Evolutionary conservation across 352 stramenopile genomes (phyloP).

Genomic region (Pythium grandisporangium): DNA sequence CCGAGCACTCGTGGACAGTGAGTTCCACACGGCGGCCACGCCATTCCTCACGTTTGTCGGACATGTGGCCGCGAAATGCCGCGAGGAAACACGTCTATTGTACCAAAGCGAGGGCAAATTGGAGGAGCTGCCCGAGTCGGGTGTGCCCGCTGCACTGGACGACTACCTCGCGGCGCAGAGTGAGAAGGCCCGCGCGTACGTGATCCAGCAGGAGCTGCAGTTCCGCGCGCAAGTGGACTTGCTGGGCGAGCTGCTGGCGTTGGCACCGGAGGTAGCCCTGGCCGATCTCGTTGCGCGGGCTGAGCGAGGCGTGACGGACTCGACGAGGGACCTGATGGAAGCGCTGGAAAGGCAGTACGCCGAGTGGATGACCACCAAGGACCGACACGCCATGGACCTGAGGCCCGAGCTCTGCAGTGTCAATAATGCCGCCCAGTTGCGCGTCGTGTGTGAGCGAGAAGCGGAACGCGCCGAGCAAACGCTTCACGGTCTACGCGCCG

Average conservation of each 20-base stretch:
- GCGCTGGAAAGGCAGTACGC: conserved; percentile 24
- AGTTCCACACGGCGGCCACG: conserved; percentile 10
- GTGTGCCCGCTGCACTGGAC: conserved; percentile 60
- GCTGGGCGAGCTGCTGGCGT: conserved; percentile 46
- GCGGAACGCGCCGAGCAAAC: conserved; percentile 20
- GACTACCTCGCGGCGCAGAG: conserved; percentile 57
- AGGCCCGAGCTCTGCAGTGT: conserved; percentile 65
- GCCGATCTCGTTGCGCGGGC: conserved; percentile 20
- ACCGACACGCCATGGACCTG: conserved; percentile 36
- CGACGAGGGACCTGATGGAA: conserved; percentile 4
- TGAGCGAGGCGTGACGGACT: conserved; percentile 11
- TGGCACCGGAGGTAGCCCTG: conserved; percentile 39
- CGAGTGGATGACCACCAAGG: conserved; percentile 34
- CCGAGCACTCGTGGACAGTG: conserved; percentile 31
- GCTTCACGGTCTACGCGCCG: conserved; percentile 14
- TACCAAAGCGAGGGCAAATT: conserved; percentile 55
- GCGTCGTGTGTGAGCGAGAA: conserved; percentile 49
- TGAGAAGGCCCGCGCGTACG: conserved; percentile 49
- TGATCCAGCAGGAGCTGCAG: conserved; percentile 33
- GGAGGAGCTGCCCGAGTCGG: conserved; percentile 48
- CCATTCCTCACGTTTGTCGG: conserved; percentile 44
- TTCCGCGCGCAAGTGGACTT: conserved; percentile 55
- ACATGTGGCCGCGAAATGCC: conserved; percentile 46
- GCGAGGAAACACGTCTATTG: conserved; percentile 38
- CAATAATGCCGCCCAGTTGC: conserved; percentile 47